Evolutionary conservation across 495 filamentous ascomycete genomes (phyloP).

Genomic region (Neurospora tetraspora): DNA sequence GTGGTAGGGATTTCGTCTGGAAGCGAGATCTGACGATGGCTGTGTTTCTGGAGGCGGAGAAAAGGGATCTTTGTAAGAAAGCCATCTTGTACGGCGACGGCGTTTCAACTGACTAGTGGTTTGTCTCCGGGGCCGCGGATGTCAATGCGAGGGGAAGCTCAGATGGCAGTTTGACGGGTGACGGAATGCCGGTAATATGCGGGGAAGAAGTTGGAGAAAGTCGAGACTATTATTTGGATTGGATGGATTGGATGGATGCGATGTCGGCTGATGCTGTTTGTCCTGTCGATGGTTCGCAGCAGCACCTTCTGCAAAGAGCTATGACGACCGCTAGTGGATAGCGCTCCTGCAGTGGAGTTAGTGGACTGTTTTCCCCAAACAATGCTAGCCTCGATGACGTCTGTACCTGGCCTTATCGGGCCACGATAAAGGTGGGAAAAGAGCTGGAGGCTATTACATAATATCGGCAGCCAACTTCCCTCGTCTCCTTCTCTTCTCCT

Average conservation of each 20-base stretch:
- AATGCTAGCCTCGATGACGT: neutral
- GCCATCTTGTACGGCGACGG: constrained; percentile 9
- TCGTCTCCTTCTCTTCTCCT: neutral
- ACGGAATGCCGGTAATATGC: neutral
- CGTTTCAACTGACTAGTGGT: neutral
- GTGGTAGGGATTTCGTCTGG: constrained; percentile 25
- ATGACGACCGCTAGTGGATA: neutral
- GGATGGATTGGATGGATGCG: neutral
- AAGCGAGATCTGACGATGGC: constrained; percentile 23
- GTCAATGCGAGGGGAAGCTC: neutral
- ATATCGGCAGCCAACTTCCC: neutral
- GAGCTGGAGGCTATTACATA: neutral
- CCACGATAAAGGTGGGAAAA: neutral
- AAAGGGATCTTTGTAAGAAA: constrained; percentile 25
- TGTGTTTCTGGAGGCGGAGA: constrained; percentile 19
- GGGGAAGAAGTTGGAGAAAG: neutral
- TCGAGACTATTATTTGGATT: neutral
- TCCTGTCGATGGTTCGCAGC: neutral
- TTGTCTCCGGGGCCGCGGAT: neutral
- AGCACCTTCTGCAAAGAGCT: neutral
- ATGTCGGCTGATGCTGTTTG: neutral
- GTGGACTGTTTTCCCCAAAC: neutral
- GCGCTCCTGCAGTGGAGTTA: neutral
- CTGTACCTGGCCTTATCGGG: neutral
- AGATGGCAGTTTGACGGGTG: neutral